Conservation (phyloP, 257 asterid species). For the Leptodermis oblonga region DNA sequence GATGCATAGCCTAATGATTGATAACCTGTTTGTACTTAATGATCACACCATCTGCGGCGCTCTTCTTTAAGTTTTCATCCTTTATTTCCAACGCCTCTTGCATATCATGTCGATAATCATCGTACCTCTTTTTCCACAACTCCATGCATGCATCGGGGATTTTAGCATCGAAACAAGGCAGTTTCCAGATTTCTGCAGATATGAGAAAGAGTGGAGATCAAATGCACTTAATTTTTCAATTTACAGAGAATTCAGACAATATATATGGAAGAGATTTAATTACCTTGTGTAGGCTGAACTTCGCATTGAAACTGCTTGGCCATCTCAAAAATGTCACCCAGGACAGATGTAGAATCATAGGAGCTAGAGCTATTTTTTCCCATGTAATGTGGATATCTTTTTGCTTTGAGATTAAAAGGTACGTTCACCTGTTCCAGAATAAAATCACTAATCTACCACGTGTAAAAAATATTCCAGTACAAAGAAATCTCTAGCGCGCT, state of each 20-base stretch:
- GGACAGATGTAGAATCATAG: conserved; percentile 51
- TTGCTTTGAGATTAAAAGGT: conserved; percentile 40
- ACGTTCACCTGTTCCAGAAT: conserved; percentile 43
- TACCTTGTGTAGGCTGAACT: conserved; percentile 28
- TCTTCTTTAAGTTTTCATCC: conserved; percentile 26
- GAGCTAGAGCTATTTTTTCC: conserved; percentile 22
- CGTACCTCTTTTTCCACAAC: conserved; percentile 41
- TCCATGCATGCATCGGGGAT: conserved; percentile 22
- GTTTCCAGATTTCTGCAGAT: conserved; percentile 48
- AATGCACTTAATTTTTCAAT: background rate
- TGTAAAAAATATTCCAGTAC: background rate
- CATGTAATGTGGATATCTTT: conserved; percentile 64
- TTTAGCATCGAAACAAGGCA: conserved; percentile 38
- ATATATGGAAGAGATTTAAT: background rate
- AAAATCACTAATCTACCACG: background rate
- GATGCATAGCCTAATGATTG: background rate
- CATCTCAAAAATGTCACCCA: conserved; percentile 59
- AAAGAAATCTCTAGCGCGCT: background rate
- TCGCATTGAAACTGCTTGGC: conserved; percentile 30
- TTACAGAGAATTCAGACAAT: background rate
- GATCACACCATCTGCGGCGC: conserved; percentile 46
- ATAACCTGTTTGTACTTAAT: conserved; percentile 64
- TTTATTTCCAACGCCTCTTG: conserved; percentile 20
- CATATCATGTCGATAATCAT: conserved; percentile 54
- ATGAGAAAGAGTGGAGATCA: background rate